These are phyloP conservation scores for Pseudocercospora crystallina DNA, from an alignment of 2,329 filamentous ascomycete species.

Conservation along the genomic window DNA sequence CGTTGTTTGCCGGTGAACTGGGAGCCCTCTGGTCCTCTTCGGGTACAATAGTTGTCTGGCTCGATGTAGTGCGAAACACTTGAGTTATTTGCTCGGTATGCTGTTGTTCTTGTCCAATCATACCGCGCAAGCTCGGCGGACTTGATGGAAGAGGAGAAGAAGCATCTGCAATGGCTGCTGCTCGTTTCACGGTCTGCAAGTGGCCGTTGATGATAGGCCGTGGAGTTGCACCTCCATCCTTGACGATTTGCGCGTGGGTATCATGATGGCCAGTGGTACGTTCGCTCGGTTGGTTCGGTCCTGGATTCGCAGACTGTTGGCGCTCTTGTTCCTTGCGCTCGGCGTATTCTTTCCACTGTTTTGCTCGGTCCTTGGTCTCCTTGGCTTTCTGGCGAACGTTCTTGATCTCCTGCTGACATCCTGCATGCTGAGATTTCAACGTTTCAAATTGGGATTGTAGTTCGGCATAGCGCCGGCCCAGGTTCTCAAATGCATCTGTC, in stretches of 20 bases:
- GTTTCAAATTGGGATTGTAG: conserved; percentile 25
- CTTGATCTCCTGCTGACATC: conserved; percentile 6
- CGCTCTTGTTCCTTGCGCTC: conserved; percentile 7
- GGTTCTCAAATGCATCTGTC: conserved; percentile 29
- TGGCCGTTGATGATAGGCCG: too few relatives aligned
- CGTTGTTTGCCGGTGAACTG: too few relatives aligned
- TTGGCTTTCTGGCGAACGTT: conserved; percentile 22
- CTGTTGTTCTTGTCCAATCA: too few relatives aligned
- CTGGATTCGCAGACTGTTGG: not conserved
- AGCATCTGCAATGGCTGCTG: too few relatives aligned
- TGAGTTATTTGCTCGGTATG: too few relatives aligned
- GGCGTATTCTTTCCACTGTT: conserved; percentile 30
- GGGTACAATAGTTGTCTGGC: conserved; percentile 42
- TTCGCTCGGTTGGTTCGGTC: not conserved
- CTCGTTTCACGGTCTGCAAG: too few relatives aligned
- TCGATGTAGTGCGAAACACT: conserved; percentile 34
- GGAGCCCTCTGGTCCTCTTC: too few relatives aligned
- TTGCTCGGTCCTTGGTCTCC: conserved; percentile 42
- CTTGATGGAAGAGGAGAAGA: too few relatives aligned
- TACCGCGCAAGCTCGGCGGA: too few relatives aligned
- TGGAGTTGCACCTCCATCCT: too few relatives aligned
- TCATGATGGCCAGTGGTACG: too few relatives aligned
- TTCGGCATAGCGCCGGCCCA: conserved; percentile 33
- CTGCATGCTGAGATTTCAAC: conserved; percentile 28
- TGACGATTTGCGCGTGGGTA: too few relatives aligned